Conservation (phyloP, 352 stramenopile genomes). For the Peronospora farinosa region DNA sequence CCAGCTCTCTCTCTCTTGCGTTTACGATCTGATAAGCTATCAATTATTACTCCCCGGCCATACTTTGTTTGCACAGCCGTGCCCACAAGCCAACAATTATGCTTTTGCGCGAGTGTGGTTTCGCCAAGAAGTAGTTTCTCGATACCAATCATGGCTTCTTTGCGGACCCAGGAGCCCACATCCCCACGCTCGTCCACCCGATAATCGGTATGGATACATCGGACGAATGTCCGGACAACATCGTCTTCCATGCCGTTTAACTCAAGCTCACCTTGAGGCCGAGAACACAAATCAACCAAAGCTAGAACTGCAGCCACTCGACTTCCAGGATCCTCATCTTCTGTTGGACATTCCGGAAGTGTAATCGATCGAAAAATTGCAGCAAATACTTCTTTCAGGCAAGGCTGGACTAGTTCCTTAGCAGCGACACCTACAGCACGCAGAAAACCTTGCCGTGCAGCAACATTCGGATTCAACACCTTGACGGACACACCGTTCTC, state of each 20-base stretch:
- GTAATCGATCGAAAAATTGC: conserved; percentile 41
- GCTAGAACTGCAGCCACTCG: conserved; percentile 90
- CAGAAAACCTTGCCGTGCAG: conserved; percentile 49
- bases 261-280: conserved; percentile 39
- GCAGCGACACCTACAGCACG: conserved; percentile 49
- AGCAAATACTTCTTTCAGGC: conserved; percentile 37
- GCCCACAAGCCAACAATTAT: conserved; percentile 36
- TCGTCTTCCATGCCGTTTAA: conserved; percentile 37
- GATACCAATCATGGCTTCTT: conserved; percentile 90
- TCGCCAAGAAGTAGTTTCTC: conserved; percentile 65
- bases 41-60: conserved; percentile 38
- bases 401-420: conserved; percentile 50
- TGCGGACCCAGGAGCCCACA: conserved; percentile 96
- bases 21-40: conserved; percentile 30
- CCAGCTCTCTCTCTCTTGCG: conserved; percentile 12
- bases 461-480: conserved; percentile 49
- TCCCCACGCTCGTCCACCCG: conserved; percentile 95
- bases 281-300: conserved; percentile 82
- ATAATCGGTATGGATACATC: conserved; percentile 91
- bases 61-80: conserved; percentile 29
- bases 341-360: conserved; percentile 39
- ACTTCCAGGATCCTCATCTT: conserved; percentile 92
- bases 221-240: conserved; percentile 83
- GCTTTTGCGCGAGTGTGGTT: conserved; percentile 24
- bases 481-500: conserved; percentile 24